Evolutionary conservation across 192 early-diverging fungal genomes (phyloP).

Genomic region (Diversispora epigaea): DNA sequence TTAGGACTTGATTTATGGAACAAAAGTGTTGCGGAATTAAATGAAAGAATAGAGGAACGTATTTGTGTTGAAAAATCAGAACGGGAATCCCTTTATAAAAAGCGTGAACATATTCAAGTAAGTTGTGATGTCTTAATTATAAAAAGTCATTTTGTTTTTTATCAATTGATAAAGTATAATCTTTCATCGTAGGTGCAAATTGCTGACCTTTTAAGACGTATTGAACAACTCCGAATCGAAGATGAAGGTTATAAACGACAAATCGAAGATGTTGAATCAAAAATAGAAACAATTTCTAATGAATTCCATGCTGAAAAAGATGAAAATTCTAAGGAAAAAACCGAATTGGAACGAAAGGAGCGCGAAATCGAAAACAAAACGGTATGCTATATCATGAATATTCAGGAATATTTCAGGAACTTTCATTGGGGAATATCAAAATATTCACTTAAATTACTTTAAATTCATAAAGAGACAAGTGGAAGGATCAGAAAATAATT

Average conservation of each 20-base stretch:
- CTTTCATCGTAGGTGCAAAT: not conserved
- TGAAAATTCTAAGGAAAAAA: constrained; percentile 7
- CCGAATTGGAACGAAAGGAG: constrained; percentile 8
- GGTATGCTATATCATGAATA: not conserved
- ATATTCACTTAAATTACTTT: not conserved
- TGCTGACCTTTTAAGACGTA: not conserved
- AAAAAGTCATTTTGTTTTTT: not conserved
- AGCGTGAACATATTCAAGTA: constrained; percentile 8
- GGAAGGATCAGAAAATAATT: constrained; percentile 11
- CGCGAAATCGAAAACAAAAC: constrained; percentile 13
- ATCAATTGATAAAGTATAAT: not conserved
- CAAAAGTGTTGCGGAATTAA: constrained; percentile 6
- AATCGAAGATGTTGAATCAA: constrained; percentile 6
- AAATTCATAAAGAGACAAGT: not conserved
- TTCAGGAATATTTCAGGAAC: not conserved
- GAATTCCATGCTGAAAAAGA: constrained; percentile 10
- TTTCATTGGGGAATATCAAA: too few species aligned
- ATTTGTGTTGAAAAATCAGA: constrained; percentile 5
- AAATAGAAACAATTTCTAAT: constrained; percentile 19
- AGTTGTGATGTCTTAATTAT: not conserved
- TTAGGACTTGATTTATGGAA: constrained; percentile 8
- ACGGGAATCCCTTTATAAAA: constrained; percentile 15
- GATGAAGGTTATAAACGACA: constrained; percentile 5
- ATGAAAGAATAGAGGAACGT: constrained; percentile 20
- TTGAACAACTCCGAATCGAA: constrained; percentile 6